A percentile compares a stretch with the other conserved stretches of the same genome.
Evolutionary conservation across 305 asterid genomes (phyloP).

Genomic region (Coffea humblotiana): DNA sequence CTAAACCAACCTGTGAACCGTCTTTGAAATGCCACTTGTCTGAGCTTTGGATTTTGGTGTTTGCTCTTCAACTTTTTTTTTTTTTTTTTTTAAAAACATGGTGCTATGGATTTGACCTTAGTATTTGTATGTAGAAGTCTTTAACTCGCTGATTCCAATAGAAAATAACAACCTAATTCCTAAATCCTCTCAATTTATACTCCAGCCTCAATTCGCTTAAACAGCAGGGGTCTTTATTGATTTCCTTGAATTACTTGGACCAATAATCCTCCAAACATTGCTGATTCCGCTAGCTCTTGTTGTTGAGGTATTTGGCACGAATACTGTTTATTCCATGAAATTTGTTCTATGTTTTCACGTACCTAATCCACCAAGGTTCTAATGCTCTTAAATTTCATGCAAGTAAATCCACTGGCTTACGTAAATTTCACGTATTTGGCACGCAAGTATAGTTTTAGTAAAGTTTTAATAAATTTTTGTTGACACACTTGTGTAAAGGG

Average conservation of each 20-base stretch:
- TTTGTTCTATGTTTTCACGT: not conserved
- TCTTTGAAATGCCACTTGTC: slow-evolving; percentile 18
- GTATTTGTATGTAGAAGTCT: not conserved
- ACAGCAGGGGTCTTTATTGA: too few species aligned
- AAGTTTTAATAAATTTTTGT: too few species aligned
- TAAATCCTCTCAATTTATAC: not conserved
- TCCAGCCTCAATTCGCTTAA: not conserved
- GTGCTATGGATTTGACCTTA: not conserved
- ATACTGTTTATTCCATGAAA: too few species aligned
- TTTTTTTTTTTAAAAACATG: too few species aligned
- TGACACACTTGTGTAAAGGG: not conserved
- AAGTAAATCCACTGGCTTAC: not conserved
- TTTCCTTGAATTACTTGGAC: too few species aligned
- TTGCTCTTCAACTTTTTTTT: not conserved
- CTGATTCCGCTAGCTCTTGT: not conserved
- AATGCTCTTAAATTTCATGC: not conserved
- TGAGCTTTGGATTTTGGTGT: not conserved
- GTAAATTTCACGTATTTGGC: too few species aligned
- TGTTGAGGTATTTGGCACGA: not conserved
- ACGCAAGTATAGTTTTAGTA: too few species aligned
- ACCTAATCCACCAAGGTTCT: not conserved
- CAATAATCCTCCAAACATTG: slow-evolving; percentile 6
- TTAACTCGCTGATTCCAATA: not conserved
- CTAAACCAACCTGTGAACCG: slow-evolving; percentile 15
- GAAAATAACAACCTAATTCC: not conserved